A percentile compares a stretch with the other conserved stretches of the same genome.
Conservation (phyloP, 352 stramenopile genomes). For the Phytophthora crassamura region DNA sequence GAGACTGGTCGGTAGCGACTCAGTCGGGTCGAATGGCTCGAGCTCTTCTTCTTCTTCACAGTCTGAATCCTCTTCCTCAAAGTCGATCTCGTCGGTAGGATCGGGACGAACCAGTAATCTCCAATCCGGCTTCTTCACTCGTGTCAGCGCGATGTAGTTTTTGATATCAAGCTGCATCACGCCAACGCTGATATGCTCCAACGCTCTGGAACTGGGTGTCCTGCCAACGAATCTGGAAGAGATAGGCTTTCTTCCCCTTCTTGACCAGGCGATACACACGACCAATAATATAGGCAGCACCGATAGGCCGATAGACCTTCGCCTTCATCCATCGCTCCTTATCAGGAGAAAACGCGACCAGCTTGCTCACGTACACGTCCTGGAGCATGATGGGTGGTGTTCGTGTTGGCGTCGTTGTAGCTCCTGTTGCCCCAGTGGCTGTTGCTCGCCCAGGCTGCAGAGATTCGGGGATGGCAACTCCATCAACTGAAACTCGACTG, state of each 20-base stretch:
- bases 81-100: not conserved
- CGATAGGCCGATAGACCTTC: slow-evolving; percentile 2
- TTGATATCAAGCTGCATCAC: slow-evolving; percentile 3
- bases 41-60: not conserved
- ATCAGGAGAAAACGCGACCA: not conserved
- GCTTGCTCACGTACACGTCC: not conserved
- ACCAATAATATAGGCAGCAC: slow-evolving; percentile 4
- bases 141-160: slow-evolving; percentile 2
- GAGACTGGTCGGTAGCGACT: not conserved
- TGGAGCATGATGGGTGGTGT: not conserved
- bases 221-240: slow-evolving; percentile 14
- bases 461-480: too few species aligned
- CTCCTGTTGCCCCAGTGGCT: too few species aligned
- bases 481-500: too few species aligned
- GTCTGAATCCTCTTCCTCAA: not conserved
- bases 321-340: slow-evolving; percentile 6
- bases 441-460: too few species aligned
- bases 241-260: slow-evolving; percentile 1
- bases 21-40: slow-evolving; percentile 1
- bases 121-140: not conserved
- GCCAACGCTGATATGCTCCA: not conserved
- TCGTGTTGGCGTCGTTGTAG: too few species aligned
- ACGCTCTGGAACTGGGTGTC: slow-evolving; percentile 13
- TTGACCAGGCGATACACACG: slow-evolving; percentile 1
- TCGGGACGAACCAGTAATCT: not conserved